These are phyloP conservation scores for Chlorophyllum brunneum DNA, from an alignment of 768 basidiomycete genomes.

Conservation along the genomic window DNA sequence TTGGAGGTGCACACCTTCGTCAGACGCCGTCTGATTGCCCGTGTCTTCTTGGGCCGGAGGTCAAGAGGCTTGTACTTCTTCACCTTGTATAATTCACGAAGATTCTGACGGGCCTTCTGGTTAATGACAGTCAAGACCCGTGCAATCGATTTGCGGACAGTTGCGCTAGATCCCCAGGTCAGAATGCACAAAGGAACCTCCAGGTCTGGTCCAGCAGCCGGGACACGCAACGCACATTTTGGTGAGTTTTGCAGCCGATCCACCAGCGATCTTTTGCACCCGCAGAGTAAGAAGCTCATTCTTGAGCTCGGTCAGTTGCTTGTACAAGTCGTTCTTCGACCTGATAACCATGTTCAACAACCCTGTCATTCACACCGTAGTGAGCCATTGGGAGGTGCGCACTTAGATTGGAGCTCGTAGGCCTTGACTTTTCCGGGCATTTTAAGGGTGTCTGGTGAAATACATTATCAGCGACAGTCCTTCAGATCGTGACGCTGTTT, in stretches of 20 bases:
- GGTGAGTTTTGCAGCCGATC: constrained; percentile 91
- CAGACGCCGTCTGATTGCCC: constrained; percentile 94
- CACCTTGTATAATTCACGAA: constrained; percentile 96
- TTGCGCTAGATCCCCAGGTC: constrained; percentile 50
- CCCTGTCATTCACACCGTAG: neutral
- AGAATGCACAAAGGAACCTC: neutral
- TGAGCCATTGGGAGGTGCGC: constrained; percentile 26
- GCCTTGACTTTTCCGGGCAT: constrained; percentile 95
- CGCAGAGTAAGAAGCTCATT: constrained; percentile 89
- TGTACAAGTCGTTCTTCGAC: constrained; percentile 95
- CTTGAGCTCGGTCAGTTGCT: constrained; percentile 93
- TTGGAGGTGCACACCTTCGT: constrained; percentile 60
- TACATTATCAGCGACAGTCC: constrained; percentile 14
- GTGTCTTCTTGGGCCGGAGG: constrained; percentile 96
- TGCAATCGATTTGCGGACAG: constrained; percentile 98
- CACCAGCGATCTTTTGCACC: constrained; percentile 97
- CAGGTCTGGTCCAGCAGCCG: constrained; percentile 5
- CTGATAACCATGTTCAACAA: constrained; percentile 36
- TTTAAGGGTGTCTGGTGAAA: constrained; percentile 34
- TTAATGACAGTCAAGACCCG: constrained; percentile 98
- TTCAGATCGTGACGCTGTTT: constrained; percentile 5
- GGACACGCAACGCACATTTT: constrained; percentile 73
- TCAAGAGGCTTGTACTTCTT: constrained; percentile 97
- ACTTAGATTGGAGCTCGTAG: constrained; percentile 96
- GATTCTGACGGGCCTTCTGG: constrained; percentile 95